Evolutionary conservation across 805 yeast species (phyloP).

Genomic region (Candida caryicola): DNA sequence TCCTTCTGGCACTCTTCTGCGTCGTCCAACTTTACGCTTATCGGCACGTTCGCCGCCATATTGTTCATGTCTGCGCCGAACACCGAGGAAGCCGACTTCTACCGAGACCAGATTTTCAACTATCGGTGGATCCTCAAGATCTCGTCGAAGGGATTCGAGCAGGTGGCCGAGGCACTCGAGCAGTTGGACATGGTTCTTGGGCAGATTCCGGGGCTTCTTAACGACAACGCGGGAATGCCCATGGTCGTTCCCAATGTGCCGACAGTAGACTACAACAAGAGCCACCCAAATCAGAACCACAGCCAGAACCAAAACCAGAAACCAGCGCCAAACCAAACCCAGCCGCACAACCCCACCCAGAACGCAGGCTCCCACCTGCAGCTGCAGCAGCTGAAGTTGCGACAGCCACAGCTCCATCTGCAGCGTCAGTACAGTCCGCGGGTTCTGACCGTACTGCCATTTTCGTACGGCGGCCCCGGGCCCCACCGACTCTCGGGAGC

Average conservation of each 20-base stretch:
- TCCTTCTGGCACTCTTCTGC: conserved; percentile 90
- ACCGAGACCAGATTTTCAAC: conserved; percentile 65
- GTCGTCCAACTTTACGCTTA: conserved; percentile 71
- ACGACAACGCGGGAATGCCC: conserved; percentile 37
- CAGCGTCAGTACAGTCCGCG: too few species aligned
- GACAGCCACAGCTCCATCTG: too few species aligned
- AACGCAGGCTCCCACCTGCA: not conserved
- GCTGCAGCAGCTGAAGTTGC: too few species aligned
- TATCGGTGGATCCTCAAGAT: conserved; percentile 76
- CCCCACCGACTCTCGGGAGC: not conserved
- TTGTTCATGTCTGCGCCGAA: conserved; percentile 58
- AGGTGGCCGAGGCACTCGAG: conserved; percentile 69
- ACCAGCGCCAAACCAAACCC: conserved; percentile 8
- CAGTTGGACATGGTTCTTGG: conserved; percentile 68
- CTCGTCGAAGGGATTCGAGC: conserved; percentile 73
- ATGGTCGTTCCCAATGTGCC: conserved; percentile 35
- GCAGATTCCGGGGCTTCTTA: conserved; percentile 70
- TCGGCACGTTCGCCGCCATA: conserved; percentile 85
- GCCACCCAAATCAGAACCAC: conserved; percentile 4
- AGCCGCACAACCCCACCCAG: not conserved
- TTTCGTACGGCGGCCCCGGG: too few species aligned
- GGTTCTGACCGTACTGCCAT: too few species aligned
- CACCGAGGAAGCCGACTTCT: conserved; percentile 61
- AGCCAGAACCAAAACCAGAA: conserved; percentile 1
- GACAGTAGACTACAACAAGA: conserved; percentile 18